Evolutionary conservation across 768 basidiomycete genomes (phyloP).

Genomic region (Podaxis sp.): DNA sequence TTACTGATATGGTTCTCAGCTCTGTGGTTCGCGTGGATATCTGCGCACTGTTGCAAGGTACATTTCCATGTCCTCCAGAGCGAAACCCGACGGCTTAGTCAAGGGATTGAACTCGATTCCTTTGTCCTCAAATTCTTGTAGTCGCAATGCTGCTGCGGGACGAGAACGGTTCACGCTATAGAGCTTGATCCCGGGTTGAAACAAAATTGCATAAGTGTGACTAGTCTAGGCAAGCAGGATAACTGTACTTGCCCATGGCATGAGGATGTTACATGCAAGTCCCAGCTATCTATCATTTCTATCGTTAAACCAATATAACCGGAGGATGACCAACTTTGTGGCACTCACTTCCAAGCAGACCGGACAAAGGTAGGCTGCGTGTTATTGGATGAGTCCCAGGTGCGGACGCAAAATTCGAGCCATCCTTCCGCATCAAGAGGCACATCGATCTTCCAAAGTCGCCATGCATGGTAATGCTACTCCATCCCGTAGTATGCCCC

Average conservation of each 20-base stretch:
- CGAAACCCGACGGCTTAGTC: constrained; percentile 34
- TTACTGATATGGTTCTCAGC: background rate
- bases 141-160: constrained; percentile 37
- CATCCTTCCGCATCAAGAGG: constrained; percentile 54
- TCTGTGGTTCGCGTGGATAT: constrained; percentile 13
- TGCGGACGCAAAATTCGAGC: constrained; percentile 51
- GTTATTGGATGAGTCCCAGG: constrained; percentile 56
- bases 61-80: constrained; percentile 27
- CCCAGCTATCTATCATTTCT: constrained; percentile 33
- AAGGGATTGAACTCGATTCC: constrained; percentile 37
- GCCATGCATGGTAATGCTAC: constrained; percentile 51
- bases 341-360: constrained; percentile 48
- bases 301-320: background rate
- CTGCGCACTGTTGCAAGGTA: constrained; percentile 22
- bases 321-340: background rate
- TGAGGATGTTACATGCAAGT: constrained; percentile 50
- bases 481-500: background rate
- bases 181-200: constrained; percentile 37
- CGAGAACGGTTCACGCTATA: constrained; percentile 45
- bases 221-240: background rate
- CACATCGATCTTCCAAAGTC: constrained; percentile 47
- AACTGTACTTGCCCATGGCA: constrained; percentile 28
- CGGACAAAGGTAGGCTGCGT: constrained; percentile 52
- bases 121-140: constrained; percentile 33
- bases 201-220: background rate